phyloP scores from a whole-genome alignment of 805 yeast species.

The Lipomyces chichibuensis region DNA sequence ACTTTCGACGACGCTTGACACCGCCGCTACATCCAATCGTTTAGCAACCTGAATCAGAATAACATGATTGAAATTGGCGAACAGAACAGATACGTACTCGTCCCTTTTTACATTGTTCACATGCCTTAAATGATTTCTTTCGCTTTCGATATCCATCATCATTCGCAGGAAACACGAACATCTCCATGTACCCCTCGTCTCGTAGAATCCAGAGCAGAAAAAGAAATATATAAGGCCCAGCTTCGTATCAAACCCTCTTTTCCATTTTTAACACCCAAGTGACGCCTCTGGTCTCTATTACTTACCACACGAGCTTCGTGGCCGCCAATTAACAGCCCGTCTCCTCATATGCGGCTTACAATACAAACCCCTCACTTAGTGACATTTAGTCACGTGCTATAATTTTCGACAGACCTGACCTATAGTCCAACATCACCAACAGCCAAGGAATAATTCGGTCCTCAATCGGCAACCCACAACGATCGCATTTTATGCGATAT shows the following conservation, averaged over 20 bases:
- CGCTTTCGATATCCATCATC: conserved; percentile 32
- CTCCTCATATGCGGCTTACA: neutral
- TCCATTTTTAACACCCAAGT: neutral
- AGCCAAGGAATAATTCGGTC: neutral
- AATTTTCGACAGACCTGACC: neutral
- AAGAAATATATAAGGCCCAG: neutral
- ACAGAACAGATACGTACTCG: conserved; percentile 15
- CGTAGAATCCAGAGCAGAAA: neutral
- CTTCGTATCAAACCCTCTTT: neutral
- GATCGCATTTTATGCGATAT: neutral
- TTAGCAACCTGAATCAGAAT: neutral
- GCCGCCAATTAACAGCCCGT: too few relatives aligned
- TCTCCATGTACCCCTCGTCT: conserved; percentile 2
- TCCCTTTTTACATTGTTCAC: conserved; percentile 33
- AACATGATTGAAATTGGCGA: neutral
- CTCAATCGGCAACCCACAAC: neutral
- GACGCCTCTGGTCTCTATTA: neutral
- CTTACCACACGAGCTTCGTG: neutral
- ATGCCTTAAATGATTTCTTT: conserved; percentile 31
- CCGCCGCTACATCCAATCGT: conserved; percentile 19
- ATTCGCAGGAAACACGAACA: conserved; percentile 35
- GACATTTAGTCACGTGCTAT: neutral
- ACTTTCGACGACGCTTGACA: conserved; percentile 21
- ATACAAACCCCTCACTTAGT: neutral
- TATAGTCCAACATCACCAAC: neutral